Evolutionary conservation across 2,329 filamentous ascomycete species (phyloP).

Genomic region (Sodiomyces alkalinus): DNA sequence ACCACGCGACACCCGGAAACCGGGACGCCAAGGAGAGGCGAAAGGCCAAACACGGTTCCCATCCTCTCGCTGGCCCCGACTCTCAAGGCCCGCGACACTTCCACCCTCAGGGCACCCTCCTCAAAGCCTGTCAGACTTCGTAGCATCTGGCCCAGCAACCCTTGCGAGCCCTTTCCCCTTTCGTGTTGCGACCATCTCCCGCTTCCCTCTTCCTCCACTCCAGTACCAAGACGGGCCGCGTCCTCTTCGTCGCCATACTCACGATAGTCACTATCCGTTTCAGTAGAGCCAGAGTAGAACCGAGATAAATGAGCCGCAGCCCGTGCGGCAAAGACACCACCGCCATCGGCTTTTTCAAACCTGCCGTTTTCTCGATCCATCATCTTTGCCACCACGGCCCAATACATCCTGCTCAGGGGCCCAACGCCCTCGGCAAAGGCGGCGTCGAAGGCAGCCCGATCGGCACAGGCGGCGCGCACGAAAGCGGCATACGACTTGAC

Average conservation of each 20-base stretch:
- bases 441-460: slow-evolving; percentile 11
- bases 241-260: too few relatives aligned
- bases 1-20: background rate
- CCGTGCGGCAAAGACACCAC: too few relatives aligned
- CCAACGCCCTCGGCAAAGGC: slow-evolving; percentile 11
- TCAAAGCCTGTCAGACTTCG: background rate
- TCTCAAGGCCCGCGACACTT: slow-evolving; percentile 8
- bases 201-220: too few relatives aligned
- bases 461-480: slow-evolving; percentile 10
- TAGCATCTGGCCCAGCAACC: too few relatives aligned
- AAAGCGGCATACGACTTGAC: slow-evolving; percentile 15
- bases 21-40: slow-evolving; percentile 11
- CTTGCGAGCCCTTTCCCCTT: too few relatives aligned
- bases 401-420: slow-evolving; percentile 14
- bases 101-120: slow-evolving; percentile 3
- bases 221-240: too few relatives aligned
- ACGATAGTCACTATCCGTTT: too few relatives aligned
- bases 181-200: too few relatives aligned
- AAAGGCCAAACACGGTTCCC: slow-evolving; percentile 12
- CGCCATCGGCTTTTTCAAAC: too few relatives aligned
- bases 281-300: too few relatives aligned
- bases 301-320: too few relatives aligned
- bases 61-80: slow-evolving; percentile 10
- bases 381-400: slow-evolving; percentile 8
- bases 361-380: too few relatives aligned